Percentiles rank a stretch among this genome's conserved stretches.
These are phyloP conservation scores for Amaranthus cruentus DNA, from an alignment of 148 eudicot genomes.

Conservation along the genomic window DNA sequence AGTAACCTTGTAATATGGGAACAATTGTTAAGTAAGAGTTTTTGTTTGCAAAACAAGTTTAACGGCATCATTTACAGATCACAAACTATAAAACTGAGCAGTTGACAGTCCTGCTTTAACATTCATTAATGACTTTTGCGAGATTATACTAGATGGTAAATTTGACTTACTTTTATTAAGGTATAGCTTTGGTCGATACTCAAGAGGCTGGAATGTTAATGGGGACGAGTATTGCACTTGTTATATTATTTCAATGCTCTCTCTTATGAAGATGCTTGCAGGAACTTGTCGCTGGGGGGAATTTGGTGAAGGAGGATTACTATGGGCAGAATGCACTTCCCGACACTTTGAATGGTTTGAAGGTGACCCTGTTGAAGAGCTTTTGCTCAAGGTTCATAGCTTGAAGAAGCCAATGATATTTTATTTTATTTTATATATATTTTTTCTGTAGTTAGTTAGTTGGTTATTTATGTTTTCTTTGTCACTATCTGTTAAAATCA, in stretches of 20 bases:
- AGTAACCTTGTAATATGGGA: too few species aligned
- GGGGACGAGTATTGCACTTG: background rate
- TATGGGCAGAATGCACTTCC: slow-evolving; percentile 92
- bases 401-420: slow-evolving; percentile 6
- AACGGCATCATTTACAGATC: too few species aligned
- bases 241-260: background rate
- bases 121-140: background rate
- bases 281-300: slow-evolving; percentile 99
- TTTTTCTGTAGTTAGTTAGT: background rate
- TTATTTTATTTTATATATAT: slow-evolving; percentile 12
- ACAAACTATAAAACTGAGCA: too few species aligned
- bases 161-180: background rate
- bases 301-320: slow-evolving; percentile 92
- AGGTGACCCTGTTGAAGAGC: slow-evolving; percentile 59
- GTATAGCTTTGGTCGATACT: background rate
- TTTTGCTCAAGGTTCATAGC: slow-evolving; percentile 63
- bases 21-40: too few species aligned
- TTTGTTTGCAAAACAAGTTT: too few species aligned
- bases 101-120: too few species aligned
- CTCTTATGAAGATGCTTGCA: slow-evolving; percentile 28
- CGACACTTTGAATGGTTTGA: slow-evolving; percentile 94
- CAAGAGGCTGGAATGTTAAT: background rate
- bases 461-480: background rate
- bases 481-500: background rate
- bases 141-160: background rate